phyloP scores from a whole-genome alignment of 2,329 filamentous ascomycete genomes.

The Cryoendolithus antarcticus region DNA sequence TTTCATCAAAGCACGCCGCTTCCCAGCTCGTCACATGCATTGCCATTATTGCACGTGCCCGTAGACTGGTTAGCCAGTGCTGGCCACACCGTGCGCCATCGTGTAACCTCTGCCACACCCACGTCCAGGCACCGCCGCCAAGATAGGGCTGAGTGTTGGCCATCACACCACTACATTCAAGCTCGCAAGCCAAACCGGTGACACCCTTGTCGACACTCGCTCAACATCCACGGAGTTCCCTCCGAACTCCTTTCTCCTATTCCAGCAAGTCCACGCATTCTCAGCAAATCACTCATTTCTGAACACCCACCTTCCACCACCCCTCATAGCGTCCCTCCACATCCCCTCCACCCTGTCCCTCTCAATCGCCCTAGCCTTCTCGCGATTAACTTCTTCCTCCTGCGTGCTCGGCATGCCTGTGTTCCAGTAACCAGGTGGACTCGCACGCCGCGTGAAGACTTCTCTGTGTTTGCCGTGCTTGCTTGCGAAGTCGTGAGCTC shows the following conservation, averaged over 20 bases:
- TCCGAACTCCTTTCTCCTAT: neutral
- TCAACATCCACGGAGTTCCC: neutral
- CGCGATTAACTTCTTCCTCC: conserved; percentile 54
- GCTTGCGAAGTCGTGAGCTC: conserved; percentile 60
- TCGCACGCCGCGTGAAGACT: conserved; percentile 55
- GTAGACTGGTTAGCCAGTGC: too few relatives aligned
- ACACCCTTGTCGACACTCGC: too few relatives aligned
- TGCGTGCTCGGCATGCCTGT: conserved; percentile 84
- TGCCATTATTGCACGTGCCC: too few relatives aligned
- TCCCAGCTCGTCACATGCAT: too few relatives aligned
- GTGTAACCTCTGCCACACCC: too few relatives aligned
- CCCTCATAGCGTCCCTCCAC: conserved; percentile 69
- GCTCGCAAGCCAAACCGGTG: neutral
- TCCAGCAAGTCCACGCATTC: neutral
- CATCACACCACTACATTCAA: neutral
- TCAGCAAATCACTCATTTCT: conserved; percentile 49
- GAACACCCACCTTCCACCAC: conserved; percentile 67
- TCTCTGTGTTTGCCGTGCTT: conserved; percentile 67
- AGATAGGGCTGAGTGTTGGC: neutral
- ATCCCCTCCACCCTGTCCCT: conserved; percentile 56
- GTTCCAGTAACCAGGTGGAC: conserved; percentile 83
- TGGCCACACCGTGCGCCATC: too few relatives aligned
- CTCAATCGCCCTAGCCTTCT: conserved; percentile 52
- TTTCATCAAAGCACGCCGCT: too few relatives aligned
- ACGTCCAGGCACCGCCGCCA: too few relatives aligned